These are phyloP conservation scores for Colletotrichum sp. DNA, from an alignment of 2,329 filamentous ascomycete genomes.

Conservation along the genomic window DNA sequence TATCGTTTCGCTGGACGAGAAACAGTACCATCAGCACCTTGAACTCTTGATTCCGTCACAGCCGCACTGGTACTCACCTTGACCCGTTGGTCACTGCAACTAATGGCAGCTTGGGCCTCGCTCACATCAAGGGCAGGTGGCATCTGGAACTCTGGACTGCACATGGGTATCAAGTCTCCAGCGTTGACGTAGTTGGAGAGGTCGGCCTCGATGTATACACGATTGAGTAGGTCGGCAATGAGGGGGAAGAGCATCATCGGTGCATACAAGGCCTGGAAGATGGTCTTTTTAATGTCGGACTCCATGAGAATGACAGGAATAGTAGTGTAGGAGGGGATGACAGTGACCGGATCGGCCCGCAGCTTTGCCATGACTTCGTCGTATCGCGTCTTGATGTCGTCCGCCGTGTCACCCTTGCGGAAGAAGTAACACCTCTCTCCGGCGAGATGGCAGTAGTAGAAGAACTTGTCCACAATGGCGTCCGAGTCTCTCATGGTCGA, in stretches of 20 bases:
- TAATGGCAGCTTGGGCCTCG: slow-evolving; percentile 24
- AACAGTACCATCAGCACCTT: not conserved
- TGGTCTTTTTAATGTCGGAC: slow-evolving; percentile 37
- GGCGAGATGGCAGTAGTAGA: slow-evolving; percentile 50
- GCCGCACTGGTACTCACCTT: slow-evolving; percentile 13
- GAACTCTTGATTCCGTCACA: not conserved
- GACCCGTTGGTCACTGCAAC: slow-evolving; percentile 36
- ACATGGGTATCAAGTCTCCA: slow-evolving; percentile 18
- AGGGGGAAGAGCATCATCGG: slow-evolving; percentile 34
- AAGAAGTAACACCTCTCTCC: slow-evolving; percentile 43
- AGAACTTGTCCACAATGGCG: slow-evolving; percentile 49
- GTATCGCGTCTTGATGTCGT: slow-evolving; percentile 32
- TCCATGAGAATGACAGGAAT: slow-evolving; percentile 41
- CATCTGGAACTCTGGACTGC: not conserved
- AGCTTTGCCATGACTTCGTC: slow-evolving; percentile 35
- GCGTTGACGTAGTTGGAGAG: not conserved
- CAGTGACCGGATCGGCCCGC: slow-evolving; percentile 35
- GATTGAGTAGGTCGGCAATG: slow-evolving; percentile 37
- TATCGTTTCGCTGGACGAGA: slow-evolving; percentile 31
- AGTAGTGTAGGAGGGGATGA: slow-evolving; percentile 30
- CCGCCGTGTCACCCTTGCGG: slow-evolving; percentile 34
- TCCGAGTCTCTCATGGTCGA: slow-evolving; percentile 50
- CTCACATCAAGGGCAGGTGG: slow-evolving; percentile 11
- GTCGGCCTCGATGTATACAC: slow-evolving; percentile 29
- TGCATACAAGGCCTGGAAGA: slow-evolving; percentile 39